Conservation (phyloP, 2,329 filamentous ascomycete genomes). For the Trichoderma sp. region DNA sequence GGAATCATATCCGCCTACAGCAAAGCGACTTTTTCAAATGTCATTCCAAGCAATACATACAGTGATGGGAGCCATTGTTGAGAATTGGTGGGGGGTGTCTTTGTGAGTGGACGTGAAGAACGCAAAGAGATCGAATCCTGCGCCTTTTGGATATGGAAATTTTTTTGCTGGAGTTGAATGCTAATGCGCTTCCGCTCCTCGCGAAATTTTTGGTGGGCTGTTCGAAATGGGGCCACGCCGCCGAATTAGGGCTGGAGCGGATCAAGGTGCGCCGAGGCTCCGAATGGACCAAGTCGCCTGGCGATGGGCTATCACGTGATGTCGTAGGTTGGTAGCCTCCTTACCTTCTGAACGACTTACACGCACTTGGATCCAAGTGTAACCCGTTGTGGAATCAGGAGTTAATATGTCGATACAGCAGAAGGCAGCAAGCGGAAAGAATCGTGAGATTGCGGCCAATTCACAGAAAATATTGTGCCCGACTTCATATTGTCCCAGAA, state of each 20-base stretch:
- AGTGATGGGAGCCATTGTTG: constrained; percentile 78
- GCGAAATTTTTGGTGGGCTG: constrained; percentile 35
- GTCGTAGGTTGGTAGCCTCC: neutral
- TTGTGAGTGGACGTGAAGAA: constrained; percentile 44
- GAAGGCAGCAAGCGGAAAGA: neutral
- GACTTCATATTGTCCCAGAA: neutral
- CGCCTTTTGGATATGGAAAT: constrained; percentile 53
- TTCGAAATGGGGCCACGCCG: constrained; percentile 30
- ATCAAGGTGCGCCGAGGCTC: constrained; percentile 30
- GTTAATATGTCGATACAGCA: neutral
- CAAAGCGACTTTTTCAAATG: constrained; percentile 26
- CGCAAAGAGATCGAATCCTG: constrained; percentile 80
- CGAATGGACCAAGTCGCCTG: neutral
- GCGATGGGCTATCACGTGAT: constrained; percentile 15
- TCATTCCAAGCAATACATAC: constrained; percentile 68
- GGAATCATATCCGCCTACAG: constrained; percentile 23
- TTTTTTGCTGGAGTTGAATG: constrained; percentile 29
- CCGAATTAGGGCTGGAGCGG: constrained; percentile 43
- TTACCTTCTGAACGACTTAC: neutral
- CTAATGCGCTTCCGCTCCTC: constrained; percentile 25
- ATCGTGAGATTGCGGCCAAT: no score
- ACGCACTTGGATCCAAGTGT: neutral
- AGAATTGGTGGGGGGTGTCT: constrained; percentile 34
- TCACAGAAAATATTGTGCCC: neutral
- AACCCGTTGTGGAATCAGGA: neutral